Base-by-base conservation (phyloP, 2,329 filamentous ascomycete genomes). In the Aspergillus ibericus region DNA sequence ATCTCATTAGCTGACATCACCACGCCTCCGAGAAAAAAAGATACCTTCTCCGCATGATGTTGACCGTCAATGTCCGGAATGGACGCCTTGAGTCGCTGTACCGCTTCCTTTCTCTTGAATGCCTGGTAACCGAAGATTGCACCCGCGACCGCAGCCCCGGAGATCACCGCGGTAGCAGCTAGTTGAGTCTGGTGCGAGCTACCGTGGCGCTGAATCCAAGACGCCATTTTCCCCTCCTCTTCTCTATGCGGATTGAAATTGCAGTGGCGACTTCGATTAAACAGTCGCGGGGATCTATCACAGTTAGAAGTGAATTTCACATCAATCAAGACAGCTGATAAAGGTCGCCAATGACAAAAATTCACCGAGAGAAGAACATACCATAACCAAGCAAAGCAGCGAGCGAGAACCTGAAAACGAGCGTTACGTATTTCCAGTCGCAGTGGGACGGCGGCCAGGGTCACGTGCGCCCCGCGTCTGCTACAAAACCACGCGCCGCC, bases 11-110 rank as follows among this genome's bases (percentile, higher is more conserved):
- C 64, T 44, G 29, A 22, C 15, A n/a, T 2, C 12, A 18, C 7
- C 29, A 29, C 6, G 5, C 6, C 13, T 20, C n/a, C 8, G 34
- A 8, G 9, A 35, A 22, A 3, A 10, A 1, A 34, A 36, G 66
- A 55, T 61, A 85, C 83, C 72, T 78, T 78, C 53, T 79, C 78
- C 12, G 83, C 77, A 63, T 76, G 76, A 68, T 85, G 80, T 36
- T 78, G 74, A 35, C 82, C 78, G 55, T 80, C 75, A 46, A 84
- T 64, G n/a, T 78, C 77, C 20, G 85, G 85, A 61, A 88, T 88
- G 1, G 85, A 86, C 44, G 81, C 81, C 66, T 88, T 88, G 58
- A 88, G 68, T 50, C 85, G 78, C 56, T 82, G 76, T 20, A 87
- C 79, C 50, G 80, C 81, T 64, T 83, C 82, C 68, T 79, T 80